Percentiles rank a stretch among this genome's conserved stretches.
Evolutionary conservation across 148 eudicot genomes (phyloP).

Genomic region (Hydrangea macrophylla): DNA sequence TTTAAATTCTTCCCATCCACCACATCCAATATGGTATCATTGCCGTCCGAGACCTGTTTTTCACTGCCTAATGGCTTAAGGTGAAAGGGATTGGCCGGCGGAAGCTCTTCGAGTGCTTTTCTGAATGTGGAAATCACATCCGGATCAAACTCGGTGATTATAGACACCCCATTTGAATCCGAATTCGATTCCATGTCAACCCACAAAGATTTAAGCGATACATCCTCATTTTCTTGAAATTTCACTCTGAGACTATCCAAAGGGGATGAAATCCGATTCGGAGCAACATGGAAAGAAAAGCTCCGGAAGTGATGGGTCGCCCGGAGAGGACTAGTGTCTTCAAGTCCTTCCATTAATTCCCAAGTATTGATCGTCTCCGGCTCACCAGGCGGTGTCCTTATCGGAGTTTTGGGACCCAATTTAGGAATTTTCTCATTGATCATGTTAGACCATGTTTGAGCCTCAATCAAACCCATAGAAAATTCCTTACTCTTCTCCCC

Average conservation of each 20-base stretch:
- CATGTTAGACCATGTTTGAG: constrained; percentile 85
- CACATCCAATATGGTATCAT: constrained; percentile 4
- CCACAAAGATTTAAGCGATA: constrained; percentile 23
- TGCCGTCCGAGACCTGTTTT: constrained; percentile 16
- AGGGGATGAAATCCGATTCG: constrained; percentile 17
- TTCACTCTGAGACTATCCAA: constrained; percentile 29
- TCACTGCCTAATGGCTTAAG: constrained; percentile 29
- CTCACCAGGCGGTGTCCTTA: constrained; percentile 73
- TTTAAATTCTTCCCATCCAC: constrained; percentile 5
- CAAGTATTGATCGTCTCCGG: constrained; percentile 77
- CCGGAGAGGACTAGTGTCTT: constrained; percentile 59
- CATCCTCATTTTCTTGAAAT: constrained; percentile 11
- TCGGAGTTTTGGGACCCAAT: constrained; percentile 55
- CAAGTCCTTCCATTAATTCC: constrained; percentile 94
- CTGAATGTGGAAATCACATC: constrained; percentile 63
- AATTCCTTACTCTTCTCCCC: constrained; percentile 37
- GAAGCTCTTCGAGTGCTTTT: constrained; percentile 61
- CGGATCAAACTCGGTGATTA: constrained; percentile 59
- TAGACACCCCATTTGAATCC: constrained; percentile 16
- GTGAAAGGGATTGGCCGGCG: constrained; percentile 58
- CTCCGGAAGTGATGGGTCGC: constrained; percentile 41
- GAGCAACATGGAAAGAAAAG: constrained; percentile 53
- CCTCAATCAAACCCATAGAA: constrained; percentile 58
- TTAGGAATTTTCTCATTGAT: constrained; percentile 64
- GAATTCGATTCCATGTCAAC: constrained; percentile 13